Percentiles rank a stretch among this genome's conserved stretches.
phyloP scores from a whole-genome alignment of 805 yeast genomes.

The Yamadazyma tumulicola region DNA sequence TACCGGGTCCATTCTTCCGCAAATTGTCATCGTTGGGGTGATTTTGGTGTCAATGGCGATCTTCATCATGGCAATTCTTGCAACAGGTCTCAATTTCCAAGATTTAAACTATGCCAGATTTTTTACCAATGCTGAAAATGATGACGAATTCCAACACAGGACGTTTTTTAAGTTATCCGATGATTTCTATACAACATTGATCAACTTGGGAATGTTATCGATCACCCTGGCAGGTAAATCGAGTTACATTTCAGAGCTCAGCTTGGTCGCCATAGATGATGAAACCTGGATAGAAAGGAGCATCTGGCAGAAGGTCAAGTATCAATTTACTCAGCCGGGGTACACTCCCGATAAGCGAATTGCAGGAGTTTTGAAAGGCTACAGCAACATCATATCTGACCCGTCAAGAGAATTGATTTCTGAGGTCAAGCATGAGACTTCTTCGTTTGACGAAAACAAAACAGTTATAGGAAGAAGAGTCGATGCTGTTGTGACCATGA shows the following conservation, averaged over 20 bases:
- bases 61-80: slow-evolving; percentile 55
- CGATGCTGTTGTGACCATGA: slow-evolving; percentile 18
- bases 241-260: slow-evolving; percentile 59
- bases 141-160: slow-evolving; percentile 10
- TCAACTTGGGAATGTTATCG: slow-evolving; percentile 59
- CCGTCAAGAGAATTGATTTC: slow-evolving; percentile 25
- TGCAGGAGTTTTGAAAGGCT: slow-evolving; percentile 12
- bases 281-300: slow-evolving; percentile 54
- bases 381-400: slow-evolving; percentile 25
- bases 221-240: slow-evolving; percentile 66
- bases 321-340: background rate
- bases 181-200: slow-evolving; percentile 54
- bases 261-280: slow-evolving; percentile 44
- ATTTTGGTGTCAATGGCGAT: slow-evolving; percentile 50
- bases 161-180: slow-evolving; percentile 14
- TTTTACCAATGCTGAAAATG: slow-evolving; percentile 23
- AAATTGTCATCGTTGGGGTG: slow-evolving; percentile 50
- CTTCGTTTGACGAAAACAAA: background rate
- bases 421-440: slow-evolving; percentile 10
- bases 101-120: slow-evolving; percentile 36
- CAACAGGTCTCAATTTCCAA: slow-evolving; percentile 43
- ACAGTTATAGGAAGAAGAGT: slow-evolving; percentile 21
- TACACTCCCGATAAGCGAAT: slow-evolving; percentile 2
- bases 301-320: slow-evolving; percentile 17
- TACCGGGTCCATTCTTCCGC: slow-evolving; percentile 63